Conservation (phyloP, 2,329 filamentous ascomycete species). For the Septoria petroselini region DNA sequence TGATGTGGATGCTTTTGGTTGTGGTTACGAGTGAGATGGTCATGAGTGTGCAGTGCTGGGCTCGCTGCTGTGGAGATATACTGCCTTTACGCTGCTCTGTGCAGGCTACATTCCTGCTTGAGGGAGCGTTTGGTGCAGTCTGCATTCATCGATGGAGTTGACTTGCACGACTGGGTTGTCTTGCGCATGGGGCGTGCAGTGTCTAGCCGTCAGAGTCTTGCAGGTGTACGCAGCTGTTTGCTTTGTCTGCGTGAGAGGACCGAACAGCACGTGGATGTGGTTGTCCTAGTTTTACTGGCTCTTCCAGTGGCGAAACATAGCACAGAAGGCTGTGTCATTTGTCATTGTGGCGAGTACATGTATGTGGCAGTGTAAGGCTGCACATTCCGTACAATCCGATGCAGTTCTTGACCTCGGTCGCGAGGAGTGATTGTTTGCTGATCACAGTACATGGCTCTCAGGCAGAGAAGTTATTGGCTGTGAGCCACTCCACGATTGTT, state of each 20-base stretch:
- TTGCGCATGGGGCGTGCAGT: not conserved
- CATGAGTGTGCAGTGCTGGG: not conserved
- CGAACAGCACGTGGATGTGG: not conserved
- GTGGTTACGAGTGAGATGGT: not conserved
- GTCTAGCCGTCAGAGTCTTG: not conserved
- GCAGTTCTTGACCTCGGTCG: not conserved
- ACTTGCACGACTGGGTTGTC: too few relatives aligned
- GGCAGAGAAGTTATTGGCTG: constrained; percentile 19
- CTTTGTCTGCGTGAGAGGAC: not conserved
- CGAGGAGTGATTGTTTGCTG: not conserved
- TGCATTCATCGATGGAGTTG: not conserved
- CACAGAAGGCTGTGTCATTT: not conserved
- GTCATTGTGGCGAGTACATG: not conserved
- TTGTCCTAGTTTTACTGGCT: not conserved
- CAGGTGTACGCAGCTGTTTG: constrained; percentile 1
- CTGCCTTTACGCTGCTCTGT: not conserved
- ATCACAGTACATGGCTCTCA: constrained; percentile 6
- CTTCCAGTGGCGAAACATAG: not conserved
- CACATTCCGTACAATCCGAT: not conserved
- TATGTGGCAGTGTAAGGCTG: not conserved
- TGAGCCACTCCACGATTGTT: constrained; percentile 23
- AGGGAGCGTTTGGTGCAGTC: not conserved
- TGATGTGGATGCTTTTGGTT: not conserved
- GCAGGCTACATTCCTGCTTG: constrained; percentile 2
- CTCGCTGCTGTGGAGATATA: not conserved